Evolutionary conservation across 2,329 filamentous ascomycete genomes (phyloP).

Genomic region (Xylaria arbuscula): DNA sequence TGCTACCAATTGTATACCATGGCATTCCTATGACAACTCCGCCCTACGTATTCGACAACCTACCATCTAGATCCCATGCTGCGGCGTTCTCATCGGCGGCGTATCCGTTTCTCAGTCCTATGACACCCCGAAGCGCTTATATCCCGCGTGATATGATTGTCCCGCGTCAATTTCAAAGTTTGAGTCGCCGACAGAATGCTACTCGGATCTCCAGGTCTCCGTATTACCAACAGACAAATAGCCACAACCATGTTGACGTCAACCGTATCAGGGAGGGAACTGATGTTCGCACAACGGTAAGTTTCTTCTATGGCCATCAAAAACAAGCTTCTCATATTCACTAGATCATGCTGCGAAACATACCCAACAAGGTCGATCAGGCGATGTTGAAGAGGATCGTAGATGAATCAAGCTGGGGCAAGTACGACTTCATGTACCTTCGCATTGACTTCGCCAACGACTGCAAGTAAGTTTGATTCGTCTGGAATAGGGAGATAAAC

Average conservation of each 20-base stretch:
- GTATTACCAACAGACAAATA: slow-evolving; percentile 60
- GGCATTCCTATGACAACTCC: slow-evolving; percentile 48
- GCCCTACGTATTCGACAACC: slow-evolving; percentile 52
- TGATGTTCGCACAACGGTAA: slow-evolving; percentile 80
- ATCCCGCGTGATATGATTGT: slow-evolving; percentile 54
- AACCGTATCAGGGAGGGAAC: slow-evolving; percentile 71
- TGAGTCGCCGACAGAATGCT: slow-evolving; percentile 62
- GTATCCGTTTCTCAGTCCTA: slow-evolving; percentile 46
- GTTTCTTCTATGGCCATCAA: slow-evolving; percentile 42
- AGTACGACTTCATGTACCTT: slow-evolving; percentile 95
- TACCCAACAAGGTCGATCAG: slow-evolving; percentile 89
- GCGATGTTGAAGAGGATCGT: slow-evolving; percentile 81
- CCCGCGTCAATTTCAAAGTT: slow-evolving; percentile 52
- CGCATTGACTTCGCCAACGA: slow-evolving; percentile 88
- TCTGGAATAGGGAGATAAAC: slow-evolving; percentile 34
- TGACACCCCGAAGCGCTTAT: slow-evolving; percentile 42
- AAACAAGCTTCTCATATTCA: slow-evolving; percentile 13
- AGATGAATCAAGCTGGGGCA: slow-evolving; percentile 80
- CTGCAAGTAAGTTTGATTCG: slow-evolving; percentile 73
- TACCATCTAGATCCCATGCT: slow-evolving; percentile 47
- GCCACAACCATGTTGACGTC: slow-evolving; percentile 72
- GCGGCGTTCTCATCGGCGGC: slow-evolving; percentile 45
- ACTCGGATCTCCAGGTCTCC: slow-evolving; percentile 58
- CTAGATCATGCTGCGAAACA: slow-evolving; percentile 93
- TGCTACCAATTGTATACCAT: slow-evolving; percentile 54